Evolutionary conservation across 192 early-diverging fungal genomes (phyloP).

Genomic region (Martensiomyces pterosporus): DNA sequence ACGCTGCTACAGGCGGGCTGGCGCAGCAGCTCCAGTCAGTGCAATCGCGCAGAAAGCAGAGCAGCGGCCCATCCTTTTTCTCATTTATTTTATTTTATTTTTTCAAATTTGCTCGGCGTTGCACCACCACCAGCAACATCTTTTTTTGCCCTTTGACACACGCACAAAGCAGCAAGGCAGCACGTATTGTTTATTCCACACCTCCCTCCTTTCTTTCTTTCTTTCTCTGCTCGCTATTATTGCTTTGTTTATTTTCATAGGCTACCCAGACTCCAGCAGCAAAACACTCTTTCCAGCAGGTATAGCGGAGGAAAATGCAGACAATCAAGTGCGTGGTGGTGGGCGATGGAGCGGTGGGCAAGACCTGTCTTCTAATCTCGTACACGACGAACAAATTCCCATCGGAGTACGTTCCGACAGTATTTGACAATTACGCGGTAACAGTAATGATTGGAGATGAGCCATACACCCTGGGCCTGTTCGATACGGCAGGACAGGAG

Average conservation of each 20-base stretch:
- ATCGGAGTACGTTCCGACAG: constrained; percentile 94
- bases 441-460: constrained; percentile 99
- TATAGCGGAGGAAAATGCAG: constrained; percentile 52
- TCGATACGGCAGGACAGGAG: constrained; percentile 95
- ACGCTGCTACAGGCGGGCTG: too few relatives aligned
- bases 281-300: constrained; percentile 1
- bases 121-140: too few relatives aligned
- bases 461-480: constrained; percentile 90
- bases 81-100: constrained; percentile 1
- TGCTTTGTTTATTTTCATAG: too few relatives aligned
- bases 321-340: constrained; percentile 82
- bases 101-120: constrained; percentile 1
- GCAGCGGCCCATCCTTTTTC: neutral
- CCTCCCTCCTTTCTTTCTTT: too few relatives aligned
- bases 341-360: constrained; percentile 73
- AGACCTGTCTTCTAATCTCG: constrained; percentile 91
- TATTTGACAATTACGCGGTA: constrained; percentile 99
- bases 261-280: too few relatives aligned
- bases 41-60: too few relatives aligned
- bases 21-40: too few relatives aligned
- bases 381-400: constrained; percentile 98
- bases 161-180: neutral
- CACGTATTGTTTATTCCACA: too few relatives aligned
- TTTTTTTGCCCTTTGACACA: too few relatives aligned
- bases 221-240: too few relatives aligned